Base-by-base conservation (phyloP, 352 stramenopile species). In the Globisporangium iwayamae region DNA sequence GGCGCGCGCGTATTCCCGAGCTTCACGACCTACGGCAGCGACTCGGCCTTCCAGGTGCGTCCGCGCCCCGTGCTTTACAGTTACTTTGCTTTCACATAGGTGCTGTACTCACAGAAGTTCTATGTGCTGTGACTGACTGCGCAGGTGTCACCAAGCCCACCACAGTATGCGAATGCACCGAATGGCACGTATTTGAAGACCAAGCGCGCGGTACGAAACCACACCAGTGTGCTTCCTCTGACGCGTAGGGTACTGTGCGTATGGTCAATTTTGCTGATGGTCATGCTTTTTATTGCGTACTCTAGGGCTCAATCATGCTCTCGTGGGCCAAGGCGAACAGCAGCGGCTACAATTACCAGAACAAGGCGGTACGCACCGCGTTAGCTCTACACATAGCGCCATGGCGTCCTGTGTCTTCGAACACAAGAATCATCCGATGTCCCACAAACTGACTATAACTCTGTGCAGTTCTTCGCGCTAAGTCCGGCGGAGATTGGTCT, bases 101-200 rank as follows among this genome's bases (percentile, higher is more conserved):
- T 28, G 25, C 25, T 28, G 25, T 28, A 28, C 25, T 28, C 1
- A 28, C 1, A 28, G 25, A 28, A 28, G 25, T 28, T 2, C 25
- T 28, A 28, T 28, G 46, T 34, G 9, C 0, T 52, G 46, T 22
- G 20, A 11, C 25, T 28, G 32, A n/a, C 36, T 36, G 32, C 32
- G 32, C 32, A 81, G 71, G 82, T 87, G 57, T 71, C 82, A 55
- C 85, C 85, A 14, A 80, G 72, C 25, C 71, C 82, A 18, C 81
- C 85, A 28, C 79, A 87, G 62, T 94, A 94, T 78, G 75, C 63
- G 28, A 73, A 67, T 43, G 52, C 53, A n/a, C 60, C 70, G 2
- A 73, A 67, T 13, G 82, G 85, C 1, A 87, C 71, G 45, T 94
- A 94, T 69, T 63, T 94, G 55, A 94, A 92, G 75, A 89, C 77